These are phyloP conservation scores for Aspergillus vadensis DNA, from an alignment of 2,329 filamentous ascomycete species.

Conservation along the genomic window DNA sequence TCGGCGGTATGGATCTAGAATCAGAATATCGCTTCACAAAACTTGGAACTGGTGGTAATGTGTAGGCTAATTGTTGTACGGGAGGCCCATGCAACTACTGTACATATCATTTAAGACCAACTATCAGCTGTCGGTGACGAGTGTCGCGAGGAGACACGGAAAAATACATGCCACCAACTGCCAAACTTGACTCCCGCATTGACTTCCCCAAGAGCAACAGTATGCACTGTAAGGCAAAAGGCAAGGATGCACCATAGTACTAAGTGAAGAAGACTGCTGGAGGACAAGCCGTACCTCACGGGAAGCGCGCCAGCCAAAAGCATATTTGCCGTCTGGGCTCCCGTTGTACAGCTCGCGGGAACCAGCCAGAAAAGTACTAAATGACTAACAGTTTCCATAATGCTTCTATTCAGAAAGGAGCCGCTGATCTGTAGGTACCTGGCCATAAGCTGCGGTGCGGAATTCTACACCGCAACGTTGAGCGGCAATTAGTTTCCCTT, in stretches of 20 bases:
- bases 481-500: neutral
- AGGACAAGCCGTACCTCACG: neutral
- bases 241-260: neutral
- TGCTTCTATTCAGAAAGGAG: neutral
- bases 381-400: neutral
- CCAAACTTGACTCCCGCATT: neutral
- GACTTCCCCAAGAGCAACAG: neutral
- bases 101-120: neutral
- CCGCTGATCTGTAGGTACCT: neutral
- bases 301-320: neutral
- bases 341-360: neutral
- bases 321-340: neutral
- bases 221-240: neutral
- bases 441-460: neutral
- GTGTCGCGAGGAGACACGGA: neutral
- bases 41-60: neutral
- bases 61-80: neutral
- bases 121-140: neutral
- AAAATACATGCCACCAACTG: neutral
- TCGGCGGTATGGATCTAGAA: neutral
- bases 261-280: neutral
- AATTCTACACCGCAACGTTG: conserved; percentile 16
- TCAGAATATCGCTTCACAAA: neutral
- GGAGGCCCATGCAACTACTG: neutral
- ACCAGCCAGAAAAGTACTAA: neutral